Evolutionary conservation across 768 basidiomycete genomes (phyloP).

Genomic region (Lactifluus volemus): DNA sequence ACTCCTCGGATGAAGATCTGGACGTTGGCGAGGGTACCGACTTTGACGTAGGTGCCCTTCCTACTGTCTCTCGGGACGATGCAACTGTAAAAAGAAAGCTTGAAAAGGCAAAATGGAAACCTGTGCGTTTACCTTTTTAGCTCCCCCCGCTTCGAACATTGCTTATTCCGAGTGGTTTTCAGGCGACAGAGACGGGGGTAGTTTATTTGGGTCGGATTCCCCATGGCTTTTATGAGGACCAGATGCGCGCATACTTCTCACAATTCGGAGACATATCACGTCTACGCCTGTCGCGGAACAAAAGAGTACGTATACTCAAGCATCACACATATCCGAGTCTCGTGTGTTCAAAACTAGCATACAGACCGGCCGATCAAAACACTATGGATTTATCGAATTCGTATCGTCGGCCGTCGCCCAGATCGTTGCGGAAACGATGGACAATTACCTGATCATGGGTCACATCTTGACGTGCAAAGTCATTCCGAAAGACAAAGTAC

Average conservation of each 20-base stretch:
- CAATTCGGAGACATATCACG: slow-evolving; percentile 92
- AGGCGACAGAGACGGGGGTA: slow-evolving; percentile 71
- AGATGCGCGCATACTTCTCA: slow-evolving; percentile 85
- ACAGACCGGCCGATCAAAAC: slow-evolving; percentile 92
- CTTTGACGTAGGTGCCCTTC: slow-evolving; percentile 65
- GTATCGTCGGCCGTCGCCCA: slow-evolving; percentile 80
- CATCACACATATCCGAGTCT: background rate
- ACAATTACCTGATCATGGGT: slow-evolving; percentile 94
- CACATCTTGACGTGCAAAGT: slow-evolving; percentile 89
- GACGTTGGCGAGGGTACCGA: slow-evolving; percentile 43
- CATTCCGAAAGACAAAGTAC: slow-evolving; percentile 82
- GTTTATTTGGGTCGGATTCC: slow-evolving; percentile 87
- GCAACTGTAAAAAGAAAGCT: slow-evolving; percentile 55
- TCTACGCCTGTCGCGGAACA: slow-evolving; percentile 85
- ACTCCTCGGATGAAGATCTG: slow-evolving; percentile 71
- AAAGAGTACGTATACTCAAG: slow-evolving; percentile 48
- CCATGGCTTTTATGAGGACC: slow-evolving; percentile 95
- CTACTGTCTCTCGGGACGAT: slow-evolving; percentile 86
- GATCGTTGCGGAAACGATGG: slow-evolving; percentile 97
- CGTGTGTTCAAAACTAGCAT: background rate
- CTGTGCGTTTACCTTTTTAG: slow-evolving; percentile 38
- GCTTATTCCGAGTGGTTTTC: slow-evolving; percentile 11
- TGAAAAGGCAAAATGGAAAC: slow-evolving; percentile 48
- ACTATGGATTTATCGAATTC: slow-evolving; percentile 96
- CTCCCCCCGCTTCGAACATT: too few species aligned